Base-by-base conservation (phyloP, 2,329 filamentous ascomycete species). In the Colletotrichum sp. region DNA sequence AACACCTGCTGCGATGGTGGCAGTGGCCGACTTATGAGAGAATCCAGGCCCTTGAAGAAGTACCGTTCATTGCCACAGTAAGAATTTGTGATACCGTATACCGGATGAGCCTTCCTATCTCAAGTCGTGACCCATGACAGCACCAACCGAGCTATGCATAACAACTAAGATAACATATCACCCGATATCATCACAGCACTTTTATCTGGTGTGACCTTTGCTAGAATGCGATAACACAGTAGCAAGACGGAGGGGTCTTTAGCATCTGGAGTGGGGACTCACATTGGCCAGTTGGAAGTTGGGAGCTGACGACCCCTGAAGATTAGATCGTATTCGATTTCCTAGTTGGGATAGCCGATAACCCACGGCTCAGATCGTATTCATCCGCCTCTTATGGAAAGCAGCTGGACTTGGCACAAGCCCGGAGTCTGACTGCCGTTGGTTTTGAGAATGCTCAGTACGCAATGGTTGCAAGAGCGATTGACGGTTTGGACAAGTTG, bases 271-370 rank as follows among this genome's bases (percentile, higher is more conserved):
- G 43, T 21, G 18, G 43, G 10, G 43, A 21, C 43, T 6, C 9
- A n/a, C 2, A 10, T n/a, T 48, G 43, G 9, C 43, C 43, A 48
- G 43, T 48, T 48, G 38, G 18, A 48, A 10, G 38, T 48, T 48
- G 8, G 18, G n/a, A 21, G 43, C 43, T 13, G 43, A 48, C 43
- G 43, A 48, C 43, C 43, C 43, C 43, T 48, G n/a, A 21, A 21
- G n/a, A 48, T 48, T 21, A 48, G 43, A 48, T 48, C 43, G 43
- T 48, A 48, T 48, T 48, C 43, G n/a, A 48, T 21, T 48, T 48
- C 43, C 43, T 48, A 48, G 43, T 48, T 48, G 43, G 43, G 43
- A 48, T 12, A 21, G 43, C 43, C 43, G 43, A 48, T 21, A 7
- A 48, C 21, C 10, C n/a, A 48, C 10, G 43, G 43, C 43, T 48